Evolutionary conservation across 768 basidiomycete genomes (phyloP), one percentile per base, ranked within the genome.

Genomic region (Tricholoma sp.): DNA sequence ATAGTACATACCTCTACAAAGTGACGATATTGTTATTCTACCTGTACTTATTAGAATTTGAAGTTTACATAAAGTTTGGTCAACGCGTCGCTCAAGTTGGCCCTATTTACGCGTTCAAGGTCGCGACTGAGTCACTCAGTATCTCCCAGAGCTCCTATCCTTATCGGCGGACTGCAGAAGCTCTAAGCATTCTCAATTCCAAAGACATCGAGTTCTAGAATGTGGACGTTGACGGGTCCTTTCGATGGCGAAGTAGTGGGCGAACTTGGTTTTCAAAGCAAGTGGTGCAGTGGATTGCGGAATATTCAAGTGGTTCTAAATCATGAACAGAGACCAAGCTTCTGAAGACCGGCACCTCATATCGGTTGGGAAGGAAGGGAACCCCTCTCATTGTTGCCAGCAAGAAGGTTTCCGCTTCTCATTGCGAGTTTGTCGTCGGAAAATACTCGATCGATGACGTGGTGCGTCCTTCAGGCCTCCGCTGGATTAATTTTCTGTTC

Each of bases 321-420:
- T 8, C 55, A 35, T 31, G 31, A 24, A 18, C 57, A 74, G 73
- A 73, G 59, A 58, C 61, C 11, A 90, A 89, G 65, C 68, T 89
- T 19, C 73, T 91, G 45, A 89, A 86, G 66, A 75, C 86, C 1
- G 79, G 80, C 14, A 76, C 69, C 35, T 73, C 72, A 11, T 84
- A 88, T 56, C 35, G 63, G 0, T 61, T 91, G 0, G 87, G 88
- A 14, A 76, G 89, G 41, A 86, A 81, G 68, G 80, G 76, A 1
- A 69, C 70, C 43, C 73, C 74, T 0, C 71, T 91, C 1, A 27
- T 76, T 4, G 70, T 91, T 47, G 79, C 79, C 57, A 78, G 76
- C 71, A 84, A 83, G 64, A 85, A 82, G 65, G 76, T 92, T 47
- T 91, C 89, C 0, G 75, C 78, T 27, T 72, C 81, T 19, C 84